Evolutionary conservation across 2,329 filamentous ascomycete species (phyloP).

Genomic region (Colletotrichum filicis): DNA sequence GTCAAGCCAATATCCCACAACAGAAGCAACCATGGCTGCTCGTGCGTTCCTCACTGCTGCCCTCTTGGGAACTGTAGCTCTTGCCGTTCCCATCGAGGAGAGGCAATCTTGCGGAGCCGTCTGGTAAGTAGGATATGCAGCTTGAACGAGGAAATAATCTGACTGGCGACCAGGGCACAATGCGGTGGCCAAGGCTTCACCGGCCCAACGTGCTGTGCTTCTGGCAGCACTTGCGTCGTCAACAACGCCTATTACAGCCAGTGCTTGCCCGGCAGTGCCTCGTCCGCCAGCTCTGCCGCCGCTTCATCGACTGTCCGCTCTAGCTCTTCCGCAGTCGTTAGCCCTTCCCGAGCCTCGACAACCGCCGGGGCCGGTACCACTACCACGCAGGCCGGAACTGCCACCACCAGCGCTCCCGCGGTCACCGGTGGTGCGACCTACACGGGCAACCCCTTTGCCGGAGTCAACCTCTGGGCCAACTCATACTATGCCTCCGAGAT

Average conservation of each 20-base stretch:
- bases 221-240: conserved; percentile 50
- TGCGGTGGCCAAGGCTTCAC: conserved; percentile 58
- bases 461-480: conserved; percentile 64
- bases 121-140: conserved; percentile 43
- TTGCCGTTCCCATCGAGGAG: conserved; percentile 55
- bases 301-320: conserved; percentile 26
- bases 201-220: conserved; percentile 56
- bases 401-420: conserved; percentile 40
- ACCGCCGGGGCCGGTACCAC: conserved; percentile 34
- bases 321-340: conserved; percentile 38
- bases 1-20: background rate
- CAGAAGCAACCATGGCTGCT: conserved; percentile 28
- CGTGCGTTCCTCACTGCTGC: conserved; percentile 29
- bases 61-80: conserved; percentile 40
- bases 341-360: conserved; percentile 53
- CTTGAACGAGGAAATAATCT: conserved; percentile 7
- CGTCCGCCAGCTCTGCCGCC: conserved; percentile 34
- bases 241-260: conserved; percentile 52
- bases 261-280: conserved; percentile 42
- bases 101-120: conserved; percentile 49
- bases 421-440: conserved; percentile 51
- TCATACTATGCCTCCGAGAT: conserved; percentile 66
- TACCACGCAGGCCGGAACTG: conserved; percentile 37
- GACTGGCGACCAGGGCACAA: conserved; percentile 43
- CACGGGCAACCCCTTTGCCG: conserved; percentile 65